Evolutionary conservation across 2,329 filamentous ascomycete genomes (phyloP), one percentile per base, ranked within the genome.

Genomic region (Cercospora citrullina): DNA sequence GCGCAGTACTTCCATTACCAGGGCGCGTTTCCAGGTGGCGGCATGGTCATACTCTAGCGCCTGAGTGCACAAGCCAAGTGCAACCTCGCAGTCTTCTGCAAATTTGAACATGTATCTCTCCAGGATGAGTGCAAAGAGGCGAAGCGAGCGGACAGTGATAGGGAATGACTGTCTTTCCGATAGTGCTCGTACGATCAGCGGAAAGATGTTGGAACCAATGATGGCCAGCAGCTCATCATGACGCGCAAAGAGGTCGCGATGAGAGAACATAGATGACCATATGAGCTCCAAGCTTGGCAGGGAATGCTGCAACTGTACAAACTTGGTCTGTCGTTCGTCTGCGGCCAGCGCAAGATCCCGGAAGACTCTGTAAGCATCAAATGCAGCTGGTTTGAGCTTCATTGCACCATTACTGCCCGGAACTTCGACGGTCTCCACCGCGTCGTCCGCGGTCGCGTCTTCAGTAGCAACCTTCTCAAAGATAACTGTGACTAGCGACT

Each of bases 1-100:
- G 65, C 92, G 87, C 74, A 97, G 92, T 0, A 97, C 87, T 77
- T 99, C 95, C 87, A 99, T 92, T 70, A 93, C 96, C 5, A 98
- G 80, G 0, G 92, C 90, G 67, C 94, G 86, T 78, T 94, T 97
- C 95, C 96, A 99, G 4, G 89, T 76, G 0, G 88, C 84, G 2
- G 90, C 89, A 14, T 83, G 82, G 71, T 98, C 95, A 61, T 94
- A 91, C 75, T 99, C 95, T 14, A 98, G 85, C 70, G 96, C 86
- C 71, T 96, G 91, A 2, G 92, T 96, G 53, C 98, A 81, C 23
- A 96, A 85, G 14, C 91, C 89, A 18, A 98, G 82, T 0, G 92
- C 91, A 75, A 94, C 91, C 61, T 94, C 92, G 69, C 93, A 94
- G 79, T 98, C 93, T 4, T 87, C 84, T 2, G 90, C 85, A 60